A percentile compares a stretch with the other conserved stretches of the same genome.
Conservation (phyloP, 2,329 filamentous ascomycete species). For the Trichoderma hamatum region DNA sequence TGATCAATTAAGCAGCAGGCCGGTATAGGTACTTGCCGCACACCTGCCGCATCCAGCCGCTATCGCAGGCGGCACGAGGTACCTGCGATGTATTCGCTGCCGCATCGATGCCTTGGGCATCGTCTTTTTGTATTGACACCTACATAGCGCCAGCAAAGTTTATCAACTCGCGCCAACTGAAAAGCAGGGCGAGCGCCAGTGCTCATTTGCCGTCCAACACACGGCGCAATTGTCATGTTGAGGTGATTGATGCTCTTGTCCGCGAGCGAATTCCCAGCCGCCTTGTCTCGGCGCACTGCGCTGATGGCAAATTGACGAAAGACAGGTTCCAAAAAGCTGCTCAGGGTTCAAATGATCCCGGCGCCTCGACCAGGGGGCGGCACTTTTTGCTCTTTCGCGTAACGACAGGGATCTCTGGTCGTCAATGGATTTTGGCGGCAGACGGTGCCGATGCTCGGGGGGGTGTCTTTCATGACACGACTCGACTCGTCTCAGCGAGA, state of each 20-base stretch:
- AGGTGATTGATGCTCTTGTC: background rate
- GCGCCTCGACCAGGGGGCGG: conserved; percentile 21
- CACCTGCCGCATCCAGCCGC: conserved; percentile 24
- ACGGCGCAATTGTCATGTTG: background rate
- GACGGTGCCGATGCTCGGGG: conserved; percentile 28
- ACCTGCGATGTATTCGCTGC: background rate
- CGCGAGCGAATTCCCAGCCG: background rate
- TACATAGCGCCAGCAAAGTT: background rate
- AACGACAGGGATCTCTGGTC: conserved; percentile 25
- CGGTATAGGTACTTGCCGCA: conserved; percentile 16
- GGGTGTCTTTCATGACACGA: conserved; percentile 16
- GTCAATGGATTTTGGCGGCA: conserved; percentile 21
- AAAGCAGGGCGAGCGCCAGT: conserved; percentile 6
- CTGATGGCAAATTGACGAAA: conserved; percentile 19
- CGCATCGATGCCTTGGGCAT: background rate
- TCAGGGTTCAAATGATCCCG: conserved; percentile 25
- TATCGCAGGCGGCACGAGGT: background rate
- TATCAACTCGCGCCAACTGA: conserved; percentile 8
- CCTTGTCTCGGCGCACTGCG: background rate
- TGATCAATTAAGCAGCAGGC: conserved; percentile 13
- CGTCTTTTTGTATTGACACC: conserved; percentile 2
- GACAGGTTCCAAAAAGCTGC: background rate
- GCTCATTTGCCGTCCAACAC: background rate
- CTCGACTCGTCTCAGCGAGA: conserved; percentile 13
- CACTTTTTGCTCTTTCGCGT: conserved; percentile 24